Evolutionary conservation across 352 stramenopile genomes (phyloP), one percentile per base, ranked within the genome.

Genomic region (Phytophthora hybrid): DNA sequence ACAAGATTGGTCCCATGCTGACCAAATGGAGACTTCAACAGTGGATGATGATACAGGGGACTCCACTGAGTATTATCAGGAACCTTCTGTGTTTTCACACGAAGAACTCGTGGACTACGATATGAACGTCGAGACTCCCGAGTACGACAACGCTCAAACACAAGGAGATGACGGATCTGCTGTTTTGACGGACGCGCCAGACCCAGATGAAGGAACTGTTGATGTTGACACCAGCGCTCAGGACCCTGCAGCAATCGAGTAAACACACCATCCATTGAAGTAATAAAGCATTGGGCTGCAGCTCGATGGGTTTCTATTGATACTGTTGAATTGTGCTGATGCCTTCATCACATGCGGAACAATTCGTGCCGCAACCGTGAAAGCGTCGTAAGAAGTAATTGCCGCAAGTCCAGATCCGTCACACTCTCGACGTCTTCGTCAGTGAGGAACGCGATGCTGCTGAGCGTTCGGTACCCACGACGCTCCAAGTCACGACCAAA

Each of bases 361-460:
- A 93, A 79, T 57, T 94, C 87, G 53, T 94, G 86, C 47, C 89
- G 83, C 63, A 96, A 80, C 13, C 83, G 79, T n/a, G 81, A 76
- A 21, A 96, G 81, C 23, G 85, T 91, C 18, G 79, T 71, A 19
- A 94, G 72, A n/a, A 96, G 82, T 32, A 86, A 71, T 41, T 88
- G 82, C 54, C 81, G 78, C 41, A 73, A 56, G 11, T 70, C 73
- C 3, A 51, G 21, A 46, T 87, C 74, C 34, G 81, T 63, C 32
- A 87, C 71, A 19, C 59, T 57, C 32, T 75, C 63, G 1, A 95
- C 61, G 37, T 95, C 84, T 62, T 92, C 88, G 52, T 93, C 88
- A 0, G 88, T 93, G 29, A 95, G 73, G 63, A 95, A 95, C 13
- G 87, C 88, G 56, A 95, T 92, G 81, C 88, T 95, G 59, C 82